phyloP scores from a whole-genome alignment of 192 early-diverging fungal species.

The Funneliformis mosseae region DNA sequence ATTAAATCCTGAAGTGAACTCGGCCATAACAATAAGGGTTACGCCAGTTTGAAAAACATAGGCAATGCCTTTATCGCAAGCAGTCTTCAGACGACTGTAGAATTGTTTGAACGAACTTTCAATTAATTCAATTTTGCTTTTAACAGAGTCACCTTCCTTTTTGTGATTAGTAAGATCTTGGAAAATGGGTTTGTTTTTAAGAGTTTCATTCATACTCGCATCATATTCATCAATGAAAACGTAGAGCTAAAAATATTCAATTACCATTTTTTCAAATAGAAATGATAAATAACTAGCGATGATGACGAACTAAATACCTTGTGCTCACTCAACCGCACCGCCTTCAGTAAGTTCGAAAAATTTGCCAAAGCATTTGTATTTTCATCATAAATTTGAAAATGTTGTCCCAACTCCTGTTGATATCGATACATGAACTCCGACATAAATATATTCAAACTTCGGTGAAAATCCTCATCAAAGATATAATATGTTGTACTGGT shows the following conservation, averaged over 20 bases:
- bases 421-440: too few relatives aligned
- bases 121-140: conserved; percentile 30
- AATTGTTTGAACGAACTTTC: conserved; percentile 23
- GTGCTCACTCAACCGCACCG: too few relatives aligned
- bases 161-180: neutral
- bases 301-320: too few relatives aligned
- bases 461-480: too few relatives aligned
- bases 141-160: too few relatives aligned
- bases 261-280: too few relatives aligned
- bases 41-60: conserved; percentile 30
- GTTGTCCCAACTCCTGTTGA: too few relatives aligned
- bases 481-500: conserved; percentile 2
- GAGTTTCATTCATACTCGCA: conserved; percentile 11
- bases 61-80: conserved; percentile 10
- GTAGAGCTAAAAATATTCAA: conserved; percentile 17
- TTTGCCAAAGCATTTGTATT: too few relatives aligned
- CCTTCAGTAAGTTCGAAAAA: too few relatives aligned
- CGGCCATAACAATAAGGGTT: neutral
- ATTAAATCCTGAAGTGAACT: conserved; percentile 24
- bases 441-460: too few relatives aligned
- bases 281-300: neutral
- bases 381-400: too few relatives aligned
- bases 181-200: too few relatives aligned
- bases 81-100: conserved; percentile 1
- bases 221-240: conserved; percentile 28